Percentiles rank a stretch among this genome's conserved stretches.
Conservation (phyloP, 176 grass and related monocot species). For the Eragrostis nindensis region DNA sequence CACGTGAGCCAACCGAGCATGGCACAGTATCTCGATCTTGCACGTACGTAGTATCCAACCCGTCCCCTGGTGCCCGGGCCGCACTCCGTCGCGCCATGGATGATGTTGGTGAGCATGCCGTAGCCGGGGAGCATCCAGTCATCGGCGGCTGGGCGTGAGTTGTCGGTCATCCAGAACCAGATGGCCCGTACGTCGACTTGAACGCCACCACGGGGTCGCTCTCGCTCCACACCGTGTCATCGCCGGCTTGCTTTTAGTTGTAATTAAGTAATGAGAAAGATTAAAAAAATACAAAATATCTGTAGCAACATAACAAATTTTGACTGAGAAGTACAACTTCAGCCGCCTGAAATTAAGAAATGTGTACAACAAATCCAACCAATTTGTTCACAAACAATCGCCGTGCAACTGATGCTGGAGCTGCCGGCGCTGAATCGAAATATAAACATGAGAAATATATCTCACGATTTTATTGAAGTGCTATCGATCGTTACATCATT, state of each 20-base stretch:
- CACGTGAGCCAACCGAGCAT: neutral
- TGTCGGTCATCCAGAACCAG: constrained; percentile 36
- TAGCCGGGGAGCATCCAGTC: constrained; percentile 30
- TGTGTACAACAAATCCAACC: too few relatives aligned
- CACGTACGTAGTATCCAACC: neutral
- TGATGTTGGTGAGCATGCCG: constrained; percentile 43
- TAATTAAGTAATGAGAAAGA: neutral
- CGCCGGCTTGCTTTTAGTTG: constrained; percentile 5
- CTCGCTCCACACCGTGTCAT: constrained; percentile 14
- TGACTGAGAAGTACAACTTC: too few relatives aligned
- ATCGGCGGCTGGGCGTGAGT: neutral
- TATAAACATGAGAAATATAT: neutral
- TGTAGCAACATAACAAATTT: too few relatives aligned
- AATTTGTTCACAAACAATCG: too few relatives aligned
- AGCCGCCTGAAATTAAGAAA: too few relatives aligned
- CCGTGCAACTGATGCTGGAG: too few relatives aligned
- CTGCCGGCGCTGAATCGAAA: too few relatives aligned
- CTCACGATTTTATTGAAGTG: neutral
- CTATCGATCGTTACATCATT: neutral
- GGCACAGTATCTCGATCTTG: constrained; percentile 13
- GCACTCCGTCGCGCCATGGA: constrained; percentile 26
- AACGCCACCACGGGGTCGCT: constrained; percentile 27
- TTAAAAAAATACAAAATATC: too few relatives aligned
- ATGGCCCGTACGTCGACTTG: constrained; percentile 38
- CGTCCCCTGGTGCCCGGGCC: neutral